Conservation (phyloP, 495 filamentous ascomycete species). For the Penicillium paradoxum region DNA sequence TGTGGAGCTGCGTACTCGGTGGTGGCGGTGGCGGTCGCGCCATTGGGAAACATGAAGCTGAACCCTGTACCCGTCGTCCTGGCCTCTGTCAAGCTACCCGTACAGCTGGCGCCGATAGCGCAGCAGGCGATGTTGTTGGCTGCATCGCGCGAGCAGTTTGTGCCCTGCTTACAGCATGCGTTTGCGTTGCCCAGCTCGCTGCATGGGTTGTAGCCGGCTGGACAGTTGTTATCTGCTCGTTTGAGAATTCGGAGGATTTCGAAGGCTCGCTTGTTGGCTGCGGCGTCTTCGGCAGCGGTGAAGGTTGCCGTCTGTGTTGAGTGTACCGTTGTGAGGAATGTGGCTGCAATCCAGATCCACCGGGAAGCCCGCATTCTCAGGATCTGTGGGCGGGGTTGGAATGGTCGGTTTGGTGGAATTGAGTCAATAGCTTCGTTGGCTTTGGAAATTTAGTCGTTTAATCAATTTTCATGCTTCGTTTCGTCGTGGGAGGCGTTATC, state of each 20-base stretch:
- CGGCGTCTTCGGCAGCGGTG: constrained; percentile 20
- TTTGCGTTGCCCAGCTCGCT: constrained; percentile 42
- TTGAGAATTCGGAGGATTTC: constrained; percentile 36
- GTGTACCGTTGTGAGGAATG: constrained; percentile 31
- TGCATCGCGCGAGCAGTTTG: constrained; percentile 53
- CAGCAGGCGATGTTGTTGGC: constrained; percentile 64
- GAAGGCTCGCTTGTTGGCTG: constrained; percentile 28
- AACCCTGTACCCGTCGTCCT: constrained; percentile 22
- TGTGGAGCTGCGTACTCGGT: constrained; percentile 24
- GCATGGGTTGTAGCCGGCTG: constrained; percentile 48
- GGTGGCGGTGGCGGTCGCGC: constrained; percentile 30
- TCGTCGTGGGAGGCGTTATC: constrained; percentile 9
- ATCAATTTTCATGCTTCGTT: constrained; percentile 8
- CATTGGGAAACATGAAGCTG: constrained; percentile 35
- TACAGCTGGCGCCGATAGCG: constrained; percentile 56
- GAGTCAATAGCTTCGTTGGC: background rate
- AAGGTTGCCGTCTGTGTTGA: constrained; percentile 32
- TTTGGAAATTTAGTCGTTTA: constrained; percentile 1
- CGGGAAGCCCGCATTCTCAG: constrained; percentile 36
- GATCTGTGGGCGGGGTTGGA: constrained; percentile 2
- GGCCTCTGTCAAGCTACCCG: constrained; percentile 47
- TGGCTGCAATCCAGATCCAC: constrained; percentile 36
- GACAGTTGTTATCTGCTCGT: constrained; percentile 45
- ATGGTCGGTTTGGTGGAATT: background rate
- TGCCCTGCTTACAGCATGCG: constrained; percentile 52